Conservation (phyloP, 2,329 filamentous ascomycete species). For the Colletotrichum theobromicola region DNA sequence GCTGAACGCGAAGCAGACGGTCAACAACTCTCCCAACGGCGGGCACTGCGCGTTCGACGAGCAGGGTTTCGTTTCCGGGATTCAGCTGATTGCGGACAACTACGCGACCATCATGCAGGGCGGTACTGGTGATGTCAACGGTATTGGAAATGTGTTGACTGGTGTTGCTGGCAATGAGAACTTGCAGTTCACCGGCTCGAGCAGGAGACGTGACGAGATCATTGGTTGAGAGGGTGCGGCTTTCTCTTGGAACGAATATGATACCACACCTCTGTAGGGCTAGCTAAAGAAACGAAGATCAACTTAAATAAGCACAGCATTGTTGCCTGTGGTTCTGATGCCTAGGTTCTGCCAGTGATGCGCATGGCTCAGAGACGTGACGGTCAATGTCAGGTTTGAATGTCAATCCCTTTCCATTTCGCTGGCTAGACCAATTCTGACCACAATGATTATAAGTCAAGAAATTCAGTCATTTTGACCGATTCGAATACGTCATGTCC, state of each 20-base stretch:
- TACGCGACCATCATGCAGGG: slow-evolving; percentile 59
- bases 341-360: too few relatives aligned
- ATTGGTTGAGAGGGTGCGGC: neutral
- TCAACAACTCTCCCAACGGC: slow-evolving; percentile 59
- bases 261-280: neutral
- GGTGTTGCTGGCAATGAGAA: slow-evolving; percentile 55
- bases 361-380: too few relatives aligned
- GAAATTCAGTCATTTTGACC: too few relatives aligned
- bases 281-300: neutral
- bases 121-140: slow-evolving; percentile 52
- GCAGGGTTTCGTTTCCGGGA: slow-evolving; percentile 56
- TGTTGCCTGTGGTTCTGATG: too few relatives aligned
- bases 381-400: neutral
- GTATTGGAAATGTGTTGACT: slow-evolving; percentile 53
- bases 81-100: slow-evolving; percentile 60
- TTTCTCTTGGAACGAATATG: neutral
- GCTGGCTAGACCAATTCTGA: too few relatives aligned
- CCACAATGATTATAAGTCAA: too few relatives aligned
- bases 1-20: slow-evolving; percentile 59
- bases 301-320: neutral
- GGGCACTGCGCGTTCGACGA: slow-evolving; percentile 66
- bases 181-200: slow-evolving; percentile 38
- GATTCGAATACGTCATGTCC: too few relatives aligned
- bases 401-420: too few relatives aligned
- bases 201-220: slow-evolving; percentile 7